These are phyloP conservation scores for Vitis vinifera DNA, from an alignment of 164 flowering plant species.

Conservation along the genomic window DNA sequence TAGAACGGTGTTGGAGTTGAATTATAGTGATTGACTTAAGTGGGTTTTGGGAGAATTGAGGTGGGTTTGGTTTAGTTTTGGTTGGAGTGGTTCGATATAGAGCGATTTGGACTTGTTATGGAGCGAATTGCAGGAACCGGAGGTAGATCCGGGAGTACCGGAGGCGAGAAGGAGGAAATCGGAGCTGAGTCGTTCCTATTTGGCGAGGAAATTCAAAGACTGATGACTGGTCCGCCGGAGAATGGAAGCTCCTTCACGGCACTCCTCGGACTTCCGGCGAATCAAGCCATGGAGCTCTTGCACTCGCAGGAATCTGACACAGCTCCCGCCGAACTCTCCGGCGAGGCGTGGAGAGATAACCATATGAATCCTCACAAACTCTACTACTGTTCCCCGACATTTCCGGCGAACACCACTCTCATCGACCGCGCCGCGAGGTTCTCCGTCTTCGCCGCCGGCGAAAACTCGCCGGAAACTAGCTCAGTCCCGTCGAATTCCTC, in stretches of 20 bases:
- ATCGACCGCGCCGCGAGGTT: slow-evolving; percentile 58
- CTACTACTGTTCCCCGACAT: slow-evolving; percentile 17
- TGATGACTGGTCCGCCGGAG: slow-evolving; percentile 39
- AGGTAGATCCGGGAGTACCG: slow-evolving; percentile 25
- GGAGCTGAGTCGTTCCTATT: slow-evolving; percentile 29
- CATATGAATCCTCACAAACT: slow-evolving; percentile 4
- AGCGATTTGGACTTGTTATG: slow-evolving; percentile 16
- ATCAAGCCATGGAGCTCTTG: slow-evolving; percentile 70
- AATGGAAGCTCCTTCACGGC: slow-evolving; percentile 77
- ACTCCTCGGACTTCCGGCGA: slow-evolving; percentile 68
- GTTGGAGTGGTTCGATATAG: neutral
- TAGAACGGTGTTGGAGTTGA: too few species aligned
- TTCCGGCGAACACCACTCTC: slow-evolving; percentile 41
- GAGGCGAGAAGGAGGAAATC: slow-evolving; percentile 7
- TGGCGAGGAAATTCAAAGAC: slow-evolving; percentile 40
- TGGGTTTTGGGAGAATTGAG: neutral
- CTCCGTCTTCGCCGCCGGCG: slow-evolving; percentile 41
- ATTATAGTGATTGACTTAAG: too few species aligned
- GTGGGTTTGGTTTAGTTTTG: neutral
- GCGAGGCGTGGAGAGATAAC: slow-evolving; percentile 2
- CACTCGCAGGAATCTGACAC: slow-evolving; percentile 35
- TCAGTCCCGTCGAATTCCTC: slow-evolving; percentile 38
- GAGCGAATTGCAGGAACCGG: slow-evolving; percentile 14
- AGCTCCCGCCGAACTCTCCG: slow-evolving; percentile 11
- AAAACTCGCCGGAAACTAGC: slow-evolving; percentile 33